A percentile compares a stretch with the other conserved stretches of the same genome.
phyloP scores from a whole-genome alignment of 768 basidiomycete genomes.

The Pholiota molesta region DNA sequence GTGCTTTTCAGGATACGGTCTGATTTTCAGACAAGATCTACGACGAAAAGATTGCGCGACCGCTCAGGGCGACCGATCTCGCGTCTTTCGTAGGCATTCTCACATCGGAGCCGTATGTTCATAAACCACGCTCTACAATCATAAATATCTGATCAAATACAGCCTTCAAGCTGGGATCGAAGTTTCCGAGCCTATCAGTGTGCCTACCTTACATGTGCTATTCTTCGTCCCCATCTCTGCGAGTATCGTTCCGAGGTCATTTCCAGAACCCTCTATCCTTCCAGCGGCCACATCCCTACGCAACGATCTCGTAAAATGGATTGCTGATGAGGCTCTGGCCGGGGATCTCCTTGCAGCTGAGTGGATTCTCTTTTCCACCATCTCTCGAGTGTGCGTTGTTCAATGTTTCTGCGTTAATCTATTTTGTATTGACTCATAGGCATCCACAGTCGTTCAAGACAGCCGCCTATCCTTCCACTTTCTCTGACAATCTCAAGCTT shows the following conservation, averaged over 20 bases:
- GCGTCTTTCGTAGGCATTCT: constrained; percentile 76
- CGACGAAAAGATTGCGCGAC: constrained; percentile 42
- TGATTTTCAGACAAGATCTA: constrained; percentile 51
- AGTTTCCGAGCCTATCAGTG: constrained; percentile 34
- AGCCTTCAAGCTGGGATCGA: constrained; percentile 47
- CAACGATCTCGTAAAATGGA: constrained; percentile 67
- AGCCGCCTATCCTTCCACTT: constrained; percentile 67
- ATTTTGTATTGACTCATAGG: neutral
- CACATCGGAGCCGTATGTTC: constrained; percentile 62
- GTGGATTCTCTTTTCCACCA: constrained; percentile 66
- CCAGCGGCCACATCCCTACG: constrained; percentile 35
- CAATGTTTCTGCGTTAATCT: constrained; percentile 4
- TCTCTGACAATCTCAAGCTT: constrained; percentile 67
- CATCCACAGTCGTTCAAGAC: constrained; percentile 60
- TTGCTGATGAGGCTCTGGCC: constrained; percentile 68
- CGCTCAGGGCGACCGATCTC: constrained; percentile 63
- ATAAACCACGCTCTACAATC: constrained; percentile 11
- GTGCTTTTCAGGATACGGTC: neutral
- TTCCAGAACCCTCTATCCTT: constrained; percentile 29
- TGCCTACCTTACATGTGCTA: constrained; percentile 73
- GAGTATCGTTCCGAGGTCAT: constrained; percentile 42
- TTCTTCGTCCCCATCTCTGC: constrained; percentile 47
- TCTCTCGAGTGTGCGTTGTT: constrained; percentile 63
- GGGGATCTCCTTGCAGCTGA: constrained; percentile 74
- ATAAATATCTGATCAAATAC: constrained; percentile 8